Evolutionary conservation across 352 stramenopile genomes (phyloP).

Genomic region (Globisporangium apiculatum): DNA sequence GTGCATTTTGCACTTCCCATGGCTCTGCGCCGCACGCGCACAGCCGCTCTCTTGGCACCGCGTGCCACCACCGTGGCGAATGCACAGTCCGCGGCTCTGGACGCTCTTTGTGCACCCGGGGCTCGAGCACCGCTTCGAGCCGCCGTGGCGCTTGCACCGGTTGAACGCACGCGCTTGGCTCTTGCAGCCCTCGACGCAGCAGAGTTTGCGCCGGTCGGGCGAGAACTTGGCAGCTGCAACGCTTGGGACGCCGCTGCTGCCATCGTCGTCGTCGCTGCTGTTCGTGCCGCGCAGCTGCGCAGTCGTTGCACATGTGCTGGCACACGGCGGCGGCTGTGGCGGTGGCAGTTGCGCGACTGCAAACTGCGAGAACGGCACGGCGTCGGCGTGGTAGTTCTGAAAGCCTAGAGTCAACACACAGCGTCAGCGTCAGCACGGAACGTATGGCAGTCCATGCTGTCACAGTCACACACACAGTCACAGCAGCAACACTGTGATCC

Average conservation of each 20-base stretch:
- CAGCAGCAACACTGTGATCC: background rate
- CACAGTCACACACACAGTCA: background rate
- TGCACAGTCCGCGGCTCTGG: constrained; percentile 56
- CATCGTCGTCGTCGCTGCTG: constrained; percentile 8
- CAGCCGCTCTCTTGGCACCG: constrained; percentile 65
- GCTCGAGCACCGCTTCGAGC: constrained; percentile 75
- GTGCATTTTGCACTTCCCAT: constrained; percentile 62
- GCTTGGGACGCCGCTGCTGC: constrained; percentile 10
- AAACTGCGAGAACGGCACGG: no score
- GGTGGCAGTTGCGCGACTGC: no score
- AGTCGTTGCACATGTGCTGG: background rate
- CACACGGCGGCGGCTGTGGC: background rate
- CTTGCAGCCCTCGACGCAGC: constrained; percentile 63
- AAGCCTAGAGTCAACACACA: no score
- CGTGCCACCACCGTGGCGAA: constrained; percentile 67
- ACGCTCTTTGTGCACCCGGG: constrained; percentile 75
- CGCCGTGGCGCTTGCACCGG: constrained; percentile 78
- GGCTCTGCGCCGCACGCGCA: constrained; percentile 56
- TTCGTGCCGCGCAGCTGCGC: constrained; percentile 5
- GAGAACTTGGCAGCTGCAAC: constrained; percentile 39
- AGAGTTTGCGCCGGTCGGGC: constrained; percentile 66
- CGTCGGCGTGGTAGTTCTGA: no score
- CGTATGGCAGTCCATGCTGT: background rate
- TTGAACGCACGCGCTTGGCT: constrained; percentile 80
- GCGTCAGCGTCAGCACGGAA: background rate